phyloP scores from a whole-genome alignment of 345 rosid species.

The rapeseed (Brassica napus) region Da-Ae NC_063439.1:18434501-18435000 shows the following conservation, averaged over 20 bases:
- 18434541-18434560: conserved; percentile 77
- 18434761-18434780: conserved; percentile 12
- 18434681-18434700: conserved; percentile 63
- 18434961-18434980: conserved; percentile 36
- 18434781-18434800: conserved; percentile 47
- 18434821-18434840: conserved; percentile 94
- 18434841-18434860: conserved; percentile 91
- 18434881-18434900: conserved; percentile 66
- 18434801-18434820: conserved; percentile 97
- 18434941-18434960: not conserved
- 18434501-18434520: not conserved
- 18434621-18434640: conserved; percentile 53
- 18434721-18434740: conserved; percentile 23
- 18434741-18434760: not conserved
- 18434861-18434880: conserved; percentile 66
- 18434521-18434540: conserved; percentile 70
- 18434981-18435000: conserved; percentile 82
- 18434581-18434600: conserved; percentile 65
- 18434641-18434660: conserved; percentile 20
- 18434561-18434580: conserved; percentile 58
- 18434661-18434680: conserved; percentile 45
- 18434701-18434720: conserved; percentile 93
- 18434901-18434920: not conserved
- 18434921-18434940: not conserved
- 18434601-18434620: conserved; percentile 72